Conservation (phyloP, 2,329 filamentous ascomycete species). For the Calonectria pseudoturangicola region DNA sequence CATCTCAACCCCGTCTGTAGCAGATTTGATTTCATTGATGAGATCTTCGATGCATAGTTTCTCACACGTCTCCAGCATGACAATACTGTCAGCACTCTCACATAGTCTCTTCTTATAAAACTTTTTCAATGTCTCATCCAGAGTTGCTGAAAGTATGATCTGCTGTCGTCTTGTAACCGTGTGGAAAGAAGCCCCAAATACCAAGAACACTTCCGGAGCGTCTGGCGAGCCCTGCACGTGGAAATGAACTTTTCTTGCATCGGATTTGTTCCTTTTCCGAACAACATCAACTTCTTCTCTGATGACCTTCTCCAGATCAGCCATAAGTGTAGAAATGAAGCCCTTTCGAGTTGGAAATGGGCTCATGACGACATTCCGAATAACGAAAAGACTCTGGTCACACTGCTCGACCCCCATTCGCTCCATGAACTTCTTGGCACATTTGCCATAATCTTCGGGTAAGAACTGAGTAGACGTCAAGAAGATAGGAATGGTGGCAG, state of each 20-base stretch:
- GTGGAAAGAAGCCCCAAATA: constrained; percentile 64
- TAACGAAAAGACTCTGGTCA: constrained; percentile 62
- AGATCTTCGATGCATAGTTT: constrained; percentile 22
- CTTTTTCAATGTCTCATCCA: constrained; percentile 12
- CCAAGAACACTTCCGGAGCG: constrained; percentile 60
- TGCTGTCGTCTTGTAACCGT: constrained; percentile 59
- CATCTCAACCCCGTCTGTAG: not conserved
- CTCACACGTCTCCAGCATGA: constrained; percentile 43
- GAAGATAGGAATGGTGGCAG: constrained; percentile 64
- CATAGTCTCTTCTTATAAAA: constrained; percentile 25
- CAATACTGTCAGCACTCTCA: constrained; percentile 34
- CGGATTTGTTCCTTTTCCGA: constrained; percentile 60
- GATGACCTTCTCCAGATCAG: constrained; percentile 57
- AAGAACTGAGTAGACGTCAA: constrained; percentile 67
- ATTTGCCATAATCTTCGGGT: constrained; percentile 63
- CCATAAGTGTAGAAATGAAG: constrained; percentile 62
- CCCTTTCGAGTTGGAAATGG: constrained; percentile 63
- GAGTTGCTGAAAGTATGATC: constrained; percentile 54
- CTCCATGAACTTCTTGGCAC: constrained; percentile 63
- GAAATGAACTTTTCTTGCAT: constrained; percentile 60
- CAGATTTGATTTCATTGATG: not conserved
- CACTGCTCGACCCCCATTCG: constrained; percentile 60
- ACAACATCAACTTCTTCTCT: constrained; percentile 55
- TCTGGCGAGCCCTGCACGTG: constrained; percentile 60
- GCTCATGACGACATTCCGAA: constrained; percentile 70